Evolutionary conservation across 2,329 filamentous ascomycete species (phyloP).

Genomic region (Thielaviopsis punctulata): DNA sequence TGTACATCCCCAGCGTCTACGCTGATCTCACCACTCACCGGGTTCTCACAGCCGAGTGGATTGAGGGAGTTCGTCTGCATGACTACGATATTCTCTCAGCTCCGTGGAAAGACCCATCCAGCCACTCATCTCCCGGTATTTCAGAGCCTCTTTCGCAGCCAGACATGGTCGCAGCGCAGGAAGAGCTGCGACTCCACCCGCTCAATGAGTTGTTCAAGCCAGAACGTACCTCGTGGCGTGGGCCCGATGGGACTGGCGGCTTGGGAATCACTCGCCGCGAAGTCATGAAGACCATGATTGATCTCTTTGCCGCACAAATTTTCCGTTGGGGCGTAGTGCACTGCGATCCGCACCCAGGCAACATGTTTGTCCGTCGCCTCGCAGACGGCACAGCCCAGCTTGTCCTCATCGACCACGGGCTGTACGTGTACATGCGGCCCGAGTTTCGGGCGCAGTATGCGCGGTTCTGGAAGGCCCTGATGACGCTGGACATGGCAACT

Average conservation of each 20-base stretch:
- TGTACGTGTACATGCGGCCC: constrained; percentile 82
- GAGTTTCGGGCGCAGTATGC: constrained; percentile 75
- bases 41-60: constrained; percentile 92
- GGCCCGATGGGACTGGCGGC: constrained; percentile 54
- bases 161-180: constrained; percentile 28
- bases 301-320: constrained; percentile 93
- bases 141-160: constrained; percentile 42
- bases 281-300: constrained; percentile 93
- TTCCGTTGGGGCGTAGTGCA: constrained; percentile 94
- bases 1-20: constrained; percentile 80
- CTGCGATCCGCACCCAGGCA: constrained; percentile 92
- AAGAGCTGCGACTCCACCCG: constrained; percentile 32
- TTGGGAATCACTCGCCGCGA: constrained; percentile 68
- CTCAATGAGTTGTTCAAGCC: constrained; percentile 54
- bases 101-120: constrained; percentile 62
- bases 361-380: constrained; percentile 83
- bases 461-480: constrained; percentile 80
- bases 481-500: constrained; percentile 81
- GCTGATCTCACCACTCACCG: constrained; percentile 65
- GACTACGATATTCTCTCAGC: constrained; percentile 68
- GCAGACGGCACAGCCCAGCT: constrained; percentile 73
- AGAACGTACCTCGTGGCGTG: constrained; percentile 61
- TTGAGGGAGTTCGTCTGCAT: constrained; percentile 85
- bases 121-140: constrained; percentile 61
- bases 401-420: constrained; percentile 89